A percentile compares a stretch with the other conserved stretches of the same genome.
phyloP scores from a whole-genome alignment of 345 rosid species.

The Eucalyptus caleyi region DNA sequence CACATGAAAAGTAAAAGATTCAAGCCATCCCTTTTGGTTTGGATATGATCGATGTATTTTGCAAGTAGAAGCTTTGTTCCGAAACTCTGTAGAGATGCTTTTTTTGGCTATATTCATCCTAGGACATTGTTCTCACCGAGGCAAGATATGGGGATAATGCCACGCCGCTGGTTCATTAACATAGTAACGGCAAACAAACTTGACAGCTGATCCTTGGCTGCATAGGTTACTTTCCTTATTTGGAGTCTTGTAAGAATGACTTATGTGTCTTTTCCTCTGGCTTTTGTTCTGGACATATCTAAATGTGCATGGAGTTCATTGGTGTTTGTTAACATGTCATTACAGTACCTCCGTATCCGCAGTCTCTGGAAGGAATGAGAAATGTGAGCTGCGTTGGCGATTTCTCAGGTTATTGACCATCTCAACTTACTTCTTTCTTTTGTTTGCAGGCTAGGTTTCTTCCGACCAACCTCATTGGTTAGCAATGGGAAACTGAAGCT shows the following conservation, averaged over 20 bases:
- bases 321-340: not conserved
- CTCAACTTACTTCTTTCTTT: not conserved
- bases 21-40: not conserved
- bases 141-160: not conserved
- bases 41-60: not conserved
- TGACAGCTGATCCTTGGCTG: not conserved
- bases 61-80: not conserved
- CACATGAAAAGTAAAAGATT: not conserved
- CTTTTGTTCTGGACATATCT: not conserved
- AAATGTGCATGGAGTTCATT: not conserved
- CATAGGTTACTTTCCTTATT: not conserved
- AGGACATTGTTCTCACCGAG: not conserved
- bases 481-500: not conserved
- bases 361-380: not conserved
- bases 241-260: not conserved
- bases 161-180: not conserved
- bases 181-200: not conserved
- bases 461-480: not conserved
- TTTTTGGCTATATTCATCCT: not conserved
- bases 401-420: not conserved
- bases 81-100: not conserved
- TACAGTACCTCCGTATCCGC: not conserved
- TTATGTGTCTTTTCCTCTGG: not conserved
- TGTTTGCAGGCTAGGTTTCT: not conserved
- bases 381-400: not conserved